Evolutionary conservation across 2,329 filamentous ascomycete species (phyloP), one percentile per base, ranked within the genome.

Genomic region (Aspergillus flavus): DNA sequence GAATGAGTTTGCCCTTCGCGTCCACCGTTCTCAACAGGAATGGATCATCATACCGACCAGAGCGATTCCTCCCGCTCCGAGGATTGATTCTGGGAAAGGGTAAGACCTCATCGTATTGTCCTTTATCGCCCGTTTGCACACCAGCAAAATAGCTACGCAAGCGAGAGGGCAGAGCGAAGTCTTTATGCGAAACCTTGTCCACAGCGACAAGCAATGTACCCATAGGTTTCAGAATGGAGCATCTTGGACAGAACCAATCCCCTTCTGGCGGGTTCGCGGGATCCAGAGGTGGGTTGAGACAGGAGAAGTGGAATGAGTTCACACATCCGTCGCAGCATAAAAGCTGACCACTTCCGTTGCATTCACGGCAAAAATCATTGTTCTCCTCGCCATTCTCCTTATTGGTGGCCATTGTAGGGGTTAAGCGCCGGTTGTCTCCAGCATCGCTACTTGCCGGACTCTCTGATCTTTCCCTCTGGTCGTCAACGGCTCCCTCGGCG

Each of bases 291-390:
- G 94, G 93, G 77, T 96, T 91, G 69, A 95, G 87, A 76, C 95
- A 98, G 64, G 87, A 85, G 75, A 95, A 93, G 79, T 98, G 95
- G 79, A 96, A 97, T 6, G 94, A 92, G 69, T 92, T 88, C 64
- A 90, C 87, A 80, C 95, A 99, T 66, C 91, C 92, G 80, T 98
- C 95, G 78, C 95, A 99, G 80, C 94, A 97, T 68, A 98, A 85
- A 66, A 99, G 86, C 70, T 93, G 88, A 62, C 94, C 94, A 69
- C 88, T 91, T 67, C 91, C 91, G 72, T 90, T 88, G 80, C 95
- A 99, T 53, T 93, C 88, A 65, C 90, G 90, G 81, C 94, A 99
- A 74, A 91, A 90, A 77, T 98, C 94, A 76, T 95, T 92, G 77
- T 96, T 96, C 66, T 97, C 90, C 69, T 68, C 59, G 7, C 66